Base-by-base conservation (phyloP, 257 asterid species). In the Dorcoceras hygrometricum region DNA sequence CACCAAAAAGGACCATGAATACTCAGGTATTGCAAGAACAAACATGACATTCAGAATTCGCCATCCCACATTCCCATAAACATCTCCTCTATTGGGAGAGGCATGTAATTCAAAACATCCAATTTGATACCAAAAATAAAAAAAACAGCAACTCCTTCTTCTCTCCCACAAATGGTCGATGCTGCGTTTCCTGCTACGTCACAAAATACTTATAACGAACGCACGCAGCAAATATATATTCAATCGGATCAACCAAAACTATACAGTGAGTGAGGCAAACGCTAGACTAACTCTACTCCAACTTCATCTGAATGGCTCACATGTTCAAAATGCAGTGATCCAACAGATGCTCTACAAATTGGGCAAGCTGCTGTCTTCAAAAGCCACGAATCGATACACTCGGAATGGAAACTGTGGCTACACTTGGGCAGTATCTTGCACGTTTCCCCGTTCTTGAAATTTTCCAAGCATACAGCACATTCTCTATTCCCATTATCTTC, bases 301-400 rank as follows among this genome's bases (percentile, higher is more conserved):
- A 46, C 67, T 24, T 74, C 81, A 72, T 68, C 69, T 23, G 81
- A 59, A 71, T 43, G 46, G 50, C 74, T 69, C 53, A 60, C 22
- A 2, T 55, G 76, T 59, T 63, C 80, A 70, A 54, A 26, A 1
- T 20, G 39, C 4, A 61, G 23, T 14, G 74, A 62, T 8, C 57
- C 69, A 11, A 77, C 82, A 66, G 57, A 68, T 36, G 86, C 65
- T 71, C 96, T 82, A 27, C 96, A 88, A 2, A 86, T 67, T 24
- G 96, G 96, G 53, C 96, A 88, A 55, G 78, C 83, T 32, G 70
- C 94, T 32, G 86, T 76, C 57, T 81, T 75, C 71, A 70, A 5
- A 29, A 88, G 78, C 96, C 96, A 88, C 4, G 79, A 76, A 78
- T 86, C 96, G 36, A 88, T 79, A 56, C 96, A 88, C 5, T 73